phyloP scores from a whole-genome alignment of 2,329 filamentous ascomycete species.

The Aspergillus felis region DNA sequence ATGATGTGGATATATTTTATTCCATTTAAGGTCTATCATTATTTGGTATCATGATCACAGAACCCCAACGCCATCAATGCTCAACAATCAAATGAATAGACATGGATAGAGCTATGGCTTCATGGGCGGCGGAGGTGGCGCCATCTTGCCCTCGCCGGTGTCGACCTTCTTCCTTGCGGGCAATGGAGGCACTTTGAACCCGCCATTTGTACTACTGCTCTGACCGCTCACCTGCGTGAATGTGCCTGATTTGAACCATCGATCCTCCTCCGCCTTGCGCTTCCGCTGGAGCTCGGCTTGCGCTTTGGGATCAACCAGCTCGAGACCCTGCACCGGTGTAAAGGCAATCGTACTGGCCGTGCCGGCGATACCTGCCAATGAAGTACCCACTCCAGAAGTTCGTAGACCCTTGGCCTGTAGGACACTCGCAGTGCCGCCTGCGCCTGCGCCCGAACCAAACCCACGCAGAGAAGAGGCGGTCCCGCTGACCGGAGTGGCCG shows the following conservation, averaged over 20 bases:
- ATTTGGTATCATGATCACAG: neutral
- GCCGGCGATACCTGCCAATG: slow-evolving; percentile 61
- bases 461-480: slow-evolving; percentile 77
- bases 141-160: slow-evolving; percentile 57
- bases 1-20: neutral
- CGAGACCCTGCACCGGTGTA: slow-evolving; percentile 88
- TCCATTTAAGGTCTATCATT: neutral
- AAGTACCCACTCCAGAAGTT: slow-evolving; percentile 74
- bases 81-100: slow-evolving; percentile 4
- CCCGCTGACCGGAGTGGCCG: slow-evolving; percentile 54
- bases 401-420: slow-evolving; percentile 76
- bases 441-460: slow-evolving; percentile 59
- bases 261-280: slow-evolving; percentile 87
- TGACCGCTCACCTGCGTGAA: slow-evolving; percentile 75
- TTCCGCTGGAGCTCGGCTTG: slow-evolving; percentile 85
- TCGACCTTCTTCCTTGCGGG: slow-evolving; percentile 71
- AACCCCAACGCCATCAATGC: neutral
- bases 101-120: slow-evolving; percentile 11
- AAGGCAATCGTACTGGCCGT: slow-evolving; percentile 87
- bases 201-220: slow-evolving; percentile 44
- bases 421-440: slow-evolving; percentile 60
- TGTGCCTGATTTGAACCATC: slow-evolving; percentile 96
- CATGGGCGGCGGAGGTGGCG: slow-evolving; percentile 35
- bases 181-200: slow-evolving; percentile 78
- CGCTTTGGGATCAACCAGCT: slow-evolving; percentile 90